Evolutionary conservation across 768 basidiomycete species (phyloP).

Genomic region (Trichaptum fuscoviolaceum): DNA sequence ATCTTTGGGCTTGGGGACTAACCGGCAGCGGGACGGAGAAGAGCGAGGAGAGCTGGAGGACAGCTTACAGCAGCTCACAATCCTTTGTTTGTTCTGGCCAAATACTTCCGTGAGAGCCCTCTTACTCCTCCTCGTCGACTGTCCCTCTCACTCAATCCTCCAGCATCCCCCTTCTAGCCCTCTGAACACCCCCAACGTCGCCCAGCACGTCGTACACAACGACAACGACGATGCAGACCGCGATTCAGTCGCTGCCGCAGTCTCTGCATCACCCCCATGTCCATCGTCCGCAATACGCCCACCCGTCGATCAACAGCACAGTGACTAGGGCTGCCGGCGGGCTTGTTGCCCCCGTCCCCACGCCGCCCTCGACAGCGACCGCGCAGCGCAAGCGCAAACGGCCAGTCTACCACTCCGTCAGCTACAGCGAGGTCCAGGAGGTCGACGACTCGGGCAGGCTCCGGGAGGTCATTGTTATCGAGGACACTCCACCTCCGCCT

Average conservation of each 20-base stretch:
- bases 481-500: slow-evolving; percentile 83
- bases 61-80: neutral
- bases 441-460: slow-evolving; percentile 72
- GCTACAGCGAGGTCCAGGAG: slow-evolving; percentile 86
- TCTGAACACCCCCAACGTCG: slow-evolving; percentile 17
- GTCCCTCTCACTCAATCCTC: slow-evolving; percentile 1
- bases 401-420: slow-evolving; percentile 73
- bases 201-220: slow-evolving; percentile 51
- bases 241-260: slow-evolving; percentile 59
- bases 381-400: slow-evolving; percentile 70
- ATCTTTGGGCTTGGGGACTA: neutral
- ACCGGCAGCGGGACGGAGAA: neutral
- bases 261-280: slow-evolving; percentile 38
- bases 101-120: slow-evolving; percentile 7
- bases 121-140: neutral
- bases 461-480: slow-evolving; percentile 87
- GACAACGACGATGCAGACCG: slow-evolving; percentile 63
- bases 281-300: neutral
- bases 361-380: slow-evolving; percentile 56
- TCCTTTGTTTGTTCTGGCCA: slow-evolving; percentile 4
- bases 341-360: slow-evolving; percentile 42
- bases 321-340: neutral
- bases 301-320: neutral
- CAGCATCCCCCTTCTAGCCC: slow-evolving; percentile 12
- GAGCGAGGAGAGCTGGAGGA: neutral